A percentile compares a stretch with the other conserved stretches of the same genome.
These are phyloP conservation scores for Schizochytrium sp. DNA, from an alignment of 108 stramenopile species.

Conservation along the genomic window DNA sequence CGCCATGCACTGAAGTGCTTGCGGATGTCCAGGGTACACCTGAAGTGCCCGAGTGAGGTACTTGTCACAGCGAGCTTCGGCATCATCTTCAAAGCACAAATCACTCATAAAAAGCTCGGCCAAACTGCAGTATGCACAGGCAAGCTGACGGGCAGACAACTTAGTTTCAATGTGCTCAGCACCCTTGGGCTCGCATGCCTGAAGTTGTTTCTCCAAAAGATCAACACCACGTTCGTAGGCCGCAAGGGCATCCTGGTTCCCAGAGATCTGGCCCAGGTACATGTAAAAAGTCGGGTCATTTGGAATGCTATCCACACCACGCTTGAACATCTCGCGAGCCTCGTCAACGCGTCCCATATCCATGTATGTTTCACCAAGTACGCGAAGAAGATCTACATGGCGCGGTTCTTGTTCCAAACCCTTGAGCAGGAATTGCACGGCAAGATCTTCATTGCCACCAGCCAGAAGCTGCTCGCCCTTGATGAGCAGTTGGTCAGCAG, in stretches of 20 bases:
- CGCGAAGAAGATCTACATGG: constrained; percentile 35
- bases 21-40: constrained; percentile 27
- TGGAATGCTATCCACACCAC: neutral
- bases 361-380: constrained; percentile 26
- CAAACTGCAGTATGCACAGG: constrained; percentile 28
- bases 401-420: constrained; percentile 26
- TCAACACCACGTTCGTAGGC: constrained; percentile 15
- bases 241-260: constrained; percentile 8
- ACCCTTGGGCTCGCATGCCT: neutral
- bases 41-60: constrained; percentile 22
- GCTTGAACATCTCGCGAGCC: neutral
- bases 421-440: neutral
- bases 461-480: constrained; percentile 57
- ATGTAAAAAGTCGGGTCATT: constrained; percentile 27
- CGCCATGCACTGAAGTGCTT: constrained; percentile 40
- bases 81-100: constrained; percentile 35
- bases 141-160: neutral
- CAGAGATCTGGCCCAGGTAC: constrained; percentile 6
- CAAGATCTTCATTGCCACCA: constrained; percentile 48
- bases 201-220: constrained; percentile 9
- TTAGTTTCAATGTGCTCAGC: neutral
- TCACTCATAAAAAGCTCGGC: constrained; percentile 58
- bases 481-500: neutral
- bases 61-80: constrained; percentile 40
- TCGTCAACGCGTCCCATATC: constrained; percentile 55